Base-by-base conservation (phyloP, 2,329 filamentous ascomycete genomes). In the Pezizomycotina sp. region DNA sequence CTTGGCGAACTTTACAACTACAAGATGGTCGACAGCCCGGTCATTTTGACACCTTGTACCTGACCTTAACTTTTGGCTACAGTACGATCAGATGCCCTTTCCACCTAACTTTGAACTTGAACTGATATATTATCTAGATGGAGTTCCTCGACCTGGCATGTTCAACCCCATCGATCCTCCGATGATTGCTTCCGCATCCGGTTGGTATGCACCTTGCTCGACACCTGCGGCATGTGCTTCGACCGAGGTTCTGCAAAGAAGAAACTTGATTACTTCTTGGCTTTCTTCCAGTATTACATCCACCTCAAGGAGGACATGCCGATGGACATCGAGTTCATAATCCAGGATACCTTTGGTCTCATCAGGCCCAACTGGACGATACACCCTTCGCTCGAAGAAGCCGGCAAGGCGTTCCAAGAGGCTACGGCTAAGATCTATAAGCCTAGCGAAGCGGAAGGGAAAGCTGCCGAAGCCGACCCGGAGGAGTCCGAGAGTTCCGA, bases 161-260 rank as follows among this genome's bases (percentile, higher is more conserved):
- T 62, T 78, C 38, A 92, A 79, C 49, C 66, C 71, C 0, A 68
- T 93, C 36, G 89, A 98, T 55, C 63, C 81, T 44, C 81, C 83
- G 89, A 95, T 54, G 91, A 98, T 53, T 95, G 79, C 59, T 98
- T 98, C 59, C 79, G 89, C 34, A 84, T 95, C 52, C 81, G 89
- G 7, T 65, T 98, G 22, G 75, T 91, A 19, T 79, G 83, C 47
- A 91, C 77, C 9, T 65, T 98, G 31, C 67, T 98, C 4, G 91
- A 98, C 58, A 93, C 84, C 1, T 95, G 86, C 48, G 89, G 91
- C 36, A 77, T 91, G 57, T 98, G 86, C 61, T 98, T 93, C 52
- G 89, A 89, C 56, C 77, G 86, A 50, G 89, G 91, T 5, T 74
- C 77, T 27, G 80, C 84, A 2, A 91, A 84, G 57, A 95, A 95